phyloP scores from a whole-genome alignment of 2,329 filamentous ascomycete genomes.

The Huntiella abstrusa region DNA sequence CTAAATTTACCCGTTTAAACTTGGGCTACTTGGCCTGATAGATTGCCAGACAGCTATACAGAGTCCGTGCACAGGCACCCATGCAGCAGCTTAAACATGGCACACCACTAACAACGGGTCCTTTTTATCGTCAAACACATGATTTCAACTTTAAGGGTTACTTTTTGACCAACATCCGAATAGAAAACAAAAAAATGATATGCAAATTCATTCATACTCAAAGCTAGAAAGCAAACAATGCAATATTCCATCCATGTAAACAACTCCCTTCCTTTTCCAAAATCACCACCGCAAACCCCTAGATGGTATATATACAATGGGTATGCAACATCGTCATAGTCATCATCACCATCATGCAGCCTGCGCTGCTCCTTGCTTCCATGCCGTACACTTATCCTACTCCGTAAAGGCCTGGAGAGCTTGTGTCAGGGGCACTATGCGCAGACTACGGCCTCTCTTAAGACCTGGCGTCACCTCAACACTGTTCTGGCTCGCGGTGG shows the following conservation, averaged over 20 bases:
- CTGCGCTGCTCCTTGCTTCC: background rate
- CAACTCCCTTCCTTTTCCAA: background rate
- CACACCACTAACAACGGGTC: background rate
- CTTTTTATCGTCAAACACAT: background rate
- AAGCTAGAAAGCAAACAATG: background rate
- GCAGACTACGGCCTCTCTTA: slow-evolving; percentile 33
- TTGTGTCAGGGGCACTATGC: slow-evolving; percentile 37
- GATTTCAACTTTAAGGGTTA: background rate
- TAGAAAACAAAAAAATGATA: slow-evolving; percentile 3
- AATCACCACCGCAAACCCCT: background rate
- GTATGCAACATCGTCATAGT: no score
- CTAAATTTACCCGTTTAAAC: no score
- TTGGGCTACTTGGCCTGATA: no score
- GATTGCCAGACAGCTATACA: no score
- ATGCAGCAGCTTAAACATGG: no score
- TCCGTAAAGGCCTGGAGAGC: slow-evolving; percentile 36
- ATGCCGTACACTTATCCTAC: slow-evolving; percentile 14
- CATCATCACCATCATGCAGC: background rate
- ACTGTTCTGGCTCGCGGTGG: slow-evolving; percentile 26
- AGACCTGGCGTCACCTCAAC: slow-evolving; percentile 15
- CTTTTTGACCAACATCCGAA: background rate
- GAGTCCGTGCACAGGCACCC: background rate
- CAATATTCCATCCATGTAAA: background rate
- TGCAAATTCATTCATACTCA: background rate
- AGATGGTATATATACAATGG: slow-evolving; percentile 8